A percentile compares a stretch with the other conserved stretches of the same genome.
These are phyloP conservation scores for Alternaria sp. DNA, from an alignment of 2,329 filamentous ascomycete genomes.

Conservation along the genomic window DNA sequence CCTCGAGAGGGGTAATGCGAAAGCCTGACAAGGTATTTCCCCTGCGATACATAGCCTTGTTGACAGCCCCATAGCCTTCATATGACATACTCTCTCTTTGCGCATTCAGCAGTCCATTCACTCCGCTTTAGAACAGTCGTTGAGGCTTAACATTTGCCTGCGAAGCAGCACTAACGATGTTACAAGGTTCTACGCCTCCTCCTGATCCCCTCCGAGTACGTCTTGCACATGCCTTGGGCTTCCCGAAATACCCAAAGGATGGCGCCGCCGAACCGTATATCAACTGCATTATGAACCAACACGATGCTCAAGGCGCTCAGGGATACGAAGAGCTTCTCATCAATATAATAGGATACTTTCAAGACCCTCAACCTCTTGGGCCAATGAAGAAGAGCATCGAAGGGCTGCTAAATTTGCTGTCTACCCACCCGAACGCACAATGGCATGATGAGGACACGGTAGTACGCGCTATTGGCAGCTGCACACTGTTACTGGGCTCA, in stretches of 20 bases:
- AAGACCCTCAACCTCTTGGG: background rate
- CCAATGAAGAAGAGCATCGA: background rate
- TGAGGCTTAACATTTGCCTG: too few species aligned
- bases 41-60: background rate
- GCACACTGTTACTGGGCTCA: background rate
- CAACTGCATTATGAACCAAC: conserved; percentile 24
- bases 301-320: conserved; percentile 7
- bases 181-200: too few species aligned
- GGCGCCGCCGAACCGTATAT: conserved; percentile 21
- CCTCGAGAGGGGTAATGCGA: too few species aligned
- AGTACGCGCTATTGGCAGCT: background rate
- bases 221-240: conserved; percentile 20
- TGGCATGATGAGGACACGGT: background rate
- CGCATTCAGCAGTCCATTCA: background rate
- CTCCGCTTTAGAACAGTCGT: background rate
- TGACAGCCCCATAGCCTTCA: background rate
- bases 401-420: background rate
- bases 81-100: background rate
- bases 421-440: background rate
- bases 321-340: conserved; percentile 10
- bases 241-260: conserved; percentile 9
- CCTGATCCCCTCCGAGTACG: background rate
- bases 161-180: too few species aligned
- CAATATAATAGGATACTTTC: background rate
- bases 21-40: too few species aligned